Conservation (phyloP, 345 rosid species). For the Brassica cretica region DNA sequence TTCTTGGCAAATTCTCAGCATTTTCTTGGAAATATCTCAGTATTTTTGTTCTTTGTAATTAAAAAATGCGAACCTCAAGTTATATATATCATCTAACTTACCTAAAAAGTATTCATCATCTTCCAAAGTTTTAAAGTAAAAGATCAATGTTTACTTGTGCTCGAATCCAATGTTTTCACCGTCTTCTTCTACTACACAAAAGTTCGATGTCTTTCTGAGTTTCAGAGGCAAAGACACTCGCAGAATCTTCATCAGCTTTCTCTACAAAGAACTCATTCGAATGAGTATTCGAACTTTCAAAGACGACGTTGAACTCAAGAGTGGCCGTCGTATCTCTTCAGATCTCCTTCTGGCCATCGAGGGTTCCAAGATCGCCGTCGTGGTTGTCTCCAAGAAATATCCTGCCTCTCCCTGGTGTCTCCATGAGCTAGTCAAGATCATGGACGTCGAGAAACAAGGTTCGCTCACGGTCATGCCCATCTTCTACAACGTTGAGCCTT, state of each 20-base stretch:
- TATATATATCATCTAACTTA: background rate
- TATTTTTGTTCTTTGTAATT: background rate
- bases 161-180: background rate
- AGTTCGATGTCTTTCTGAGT: constrained; percentile 6
- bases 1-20: constrained; percentile 2
- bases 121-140: background rate
- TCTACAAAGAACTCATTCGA: constrained; percentile 1
- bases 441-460: background rate
- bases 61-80: background rate
- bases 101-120: background rate
- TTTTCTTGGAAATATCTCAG: constrained; percentile 1
- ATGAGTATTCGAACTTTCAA: constrained; percentile 7
- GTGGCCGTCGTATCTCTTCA: constrained; percentile 7
- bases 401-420: constrained; percentile 27
- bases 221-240: constrained; percentile 22
- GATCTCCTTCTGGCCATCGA: constrained; percentile 16
- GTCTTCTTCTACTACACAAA: constrained; percentile 5
- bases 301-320: constrained; percentile 15
- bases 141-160: background rate
- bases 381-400: constrained; percentile 20
- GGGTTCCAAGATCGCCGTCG: constrained; percentile 15
- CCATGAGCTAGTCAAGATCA: constrained; percentile 26
- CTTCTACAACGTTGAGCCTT: constrained; percentile 31
- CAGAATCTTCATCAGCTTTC: constrained; percentile 2
- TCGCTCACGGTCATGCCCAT: constrained; percentile 25